Percentiles rank a stretch among this genome's conserved stretches.
Evolutionary conservation across 345 rosid species (phyloP).

Genomic region (Gossypium bickii): DNA sequence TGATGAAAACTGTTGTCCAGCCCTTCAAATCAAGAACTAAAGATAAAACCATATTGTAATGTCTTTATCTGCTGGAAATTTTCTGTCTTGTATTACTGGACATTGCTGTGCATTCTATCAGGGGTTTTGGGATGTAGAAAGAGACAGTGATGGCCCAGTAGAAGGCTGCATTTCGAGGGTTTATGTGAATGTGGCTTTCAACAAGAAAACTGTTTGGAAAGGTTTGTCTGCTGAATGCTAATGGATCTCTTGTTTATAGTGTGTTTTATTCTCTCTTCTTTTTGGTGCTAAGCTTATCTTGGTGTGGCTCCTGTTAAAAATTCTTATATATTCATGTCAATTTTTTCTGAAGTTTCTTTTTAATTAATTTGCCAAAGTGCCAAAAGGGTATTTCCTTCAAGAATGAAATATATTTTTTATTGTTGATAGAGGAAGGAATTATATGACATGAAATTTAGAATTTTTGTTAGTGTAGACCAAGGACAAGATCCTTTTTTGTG

Average conservation of each 20-base stretch:
- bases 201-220: constrained; percentile 86
- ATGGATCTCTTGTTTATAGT: background rate
- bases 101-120: constrained; percentile 15
- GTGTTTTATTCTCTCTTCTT: background rate
- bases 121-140: constrained; percentile 80
- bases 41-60: background rate
- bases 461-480: background rate
- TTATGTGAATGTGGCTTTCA: constrained; percentile 74
- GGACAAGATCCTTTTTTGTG: background rate
- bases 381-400: background rate
- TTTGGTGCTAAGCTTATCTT: background rate
- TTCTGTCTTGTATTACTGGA: too few species aligned
- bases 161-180: constrained; percentile 65
- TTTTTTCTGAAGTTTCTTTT: too few species aligned
- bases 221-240: constrained; percentile 38
- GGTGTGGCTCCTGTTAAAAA: background rate
- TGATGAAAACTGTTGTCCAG: background rate
- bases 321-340: background rate
- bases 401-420: background rate
- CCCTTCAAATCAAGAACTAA: constrained; percentile 3
- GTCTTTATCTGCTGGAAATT: background rate
- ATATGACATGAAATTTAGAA: background rate
- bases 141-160: constrained; percentile 44
- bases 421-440: background rate
- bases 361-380: background rate